phyloP scores from a whole-genome alignment of 768 basidiomycete genomes.

The Rhodosporidiobolus odoratus region DNA sequence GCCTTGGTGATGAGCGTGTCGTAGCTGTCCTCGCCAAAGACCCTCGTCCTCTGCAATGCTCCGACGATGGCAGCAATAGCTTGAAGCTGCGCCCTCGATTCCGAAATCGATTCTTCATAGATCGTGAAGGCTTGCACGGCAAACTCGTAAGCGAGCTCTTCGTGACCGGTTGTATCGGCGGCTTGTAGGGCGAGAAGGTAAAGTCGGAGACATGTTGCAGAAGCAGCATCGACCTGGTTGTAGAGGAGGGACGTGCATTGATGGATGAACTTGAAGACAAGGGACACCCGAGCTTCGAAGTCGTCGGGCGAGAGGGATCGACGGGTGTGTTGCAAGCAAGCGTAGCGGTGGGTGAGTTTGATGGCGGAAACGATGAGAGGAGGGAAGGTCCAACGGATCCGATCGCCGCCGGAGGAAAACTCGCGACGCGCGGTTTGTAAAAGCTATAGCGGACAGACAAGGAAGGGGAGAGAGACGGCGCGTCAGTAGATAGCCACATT shows the following conservation, averaged over 20 bases:
- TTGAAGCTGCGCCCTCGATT: conserved; percentile 88
- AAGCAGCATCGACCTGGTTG: conserved; percentile 83
- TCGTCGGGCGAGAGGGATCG: conserved; percentile 48
- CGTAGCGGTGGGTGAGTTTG: conserved; percentile 81
- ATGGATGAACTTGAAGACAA: conserved; percentile 87
- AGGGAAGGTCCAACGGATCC: conserved; percentile 95
- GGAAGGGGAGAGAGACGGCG: background rate
- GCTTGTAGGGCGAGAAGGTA: conserved; percentile 95
- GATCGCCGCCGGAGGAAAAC: conserved; percentile 77
- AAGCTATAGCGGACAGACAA: conserved; percentile 58
- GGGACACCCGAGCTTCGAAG: conserved; percentile 77
- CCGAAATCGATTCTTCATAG: conserved; percentile 95
- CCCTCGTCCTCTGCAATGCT: conserved; percentile 76
- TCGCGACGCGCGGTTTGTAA: conserved; percentile 84
- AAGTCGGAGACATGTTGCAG: conserved; percentile 78
- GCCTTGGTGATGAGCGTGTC: conserved; percentile 98
- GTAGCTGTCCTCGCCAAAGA: conserved; percentile 92
- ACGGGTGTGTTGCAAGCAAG: background rate
- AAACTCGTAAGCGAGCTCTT: conserved; percentile 93
- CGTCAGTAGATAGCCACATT: background rate
- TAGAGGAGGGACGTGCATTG: conserved; percentile 87
- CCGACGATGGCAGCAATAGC: conserved; percentile 95
- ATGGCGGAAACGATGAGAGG: conserved; percentile 89
- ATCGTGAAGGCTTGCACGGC: conserved; percentile 95
- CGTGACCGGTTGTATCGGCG: conserved; percentile 87